Conservation (phyloP, 1,284 basidiomycete genomes). For the Leccinum colubrinum region DNA sequence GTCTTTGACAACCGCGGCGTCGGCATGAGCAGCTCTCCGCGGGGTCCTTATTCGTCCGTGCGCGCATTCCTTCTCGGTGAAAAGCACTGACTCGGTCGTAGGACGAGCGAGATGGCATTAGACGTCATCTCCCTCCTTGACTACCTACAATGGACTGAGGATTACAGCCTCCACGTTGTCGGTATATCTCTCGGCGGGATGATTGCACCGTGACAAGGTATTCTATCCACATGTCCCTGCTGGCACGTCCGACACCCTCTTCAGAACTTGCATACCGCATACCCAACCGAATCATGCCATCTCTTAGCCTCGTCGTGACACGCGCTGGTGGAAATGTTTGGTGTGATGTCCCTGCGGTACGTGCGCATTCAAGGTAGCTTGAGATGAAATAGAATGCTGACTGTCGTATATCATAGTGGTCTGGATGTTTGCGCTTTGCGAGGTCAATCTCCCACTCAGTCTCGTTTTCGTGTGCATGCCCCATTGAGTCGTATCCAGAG, state of each 20-base stretch:
- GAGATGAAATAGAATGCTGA: background rate
- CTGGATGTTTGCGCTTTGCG: slow-evolving; percentile 6
- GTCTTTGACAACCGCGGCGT: slow-evolving; percentile 91
- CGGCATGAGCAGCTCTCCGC: slow-evolving; percentile 71
- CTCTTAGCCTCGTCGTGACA: slow-evolving; percentile 69
- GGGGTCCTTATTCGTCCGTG: slow-evolving; percentile 63
- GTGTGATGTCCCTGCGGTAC: slow-evolving; percentile 27
- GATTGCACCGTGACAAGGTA: slow-evolving; percentile 67
- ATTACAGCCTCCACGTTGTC: slow-evolving; percentile 67
- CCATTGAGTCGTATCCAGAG: slow-evolving; percentile 41
- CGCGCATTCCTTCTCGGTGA: background rate
- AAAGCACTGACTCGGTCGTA: slow-evolving; percentile 1
- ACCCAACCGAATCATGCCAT: slow-evolving; percentile 57
- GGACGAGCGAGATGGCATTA: slow-evolving; percentile 77
- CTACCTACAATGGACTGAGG: slow-evolving; percentile 68
- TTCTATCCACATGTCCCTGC: slow-evolving; percentile 1
- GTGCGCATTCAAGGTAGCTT: slow-evolving; percentile 1
- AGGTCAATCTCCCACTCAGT: slow-evolving; percentile 16
- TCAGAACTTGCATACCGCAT: slow-evolving; percentile 67
- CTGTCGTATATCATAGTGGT: background rate
- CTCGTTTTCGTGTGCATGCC: background rate
- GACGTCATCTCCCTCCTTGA: slow-evolving; percentile 73
- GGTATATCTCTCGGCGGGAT: slow-evolving; percentile 85
- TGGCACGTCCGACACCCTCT: background rate
- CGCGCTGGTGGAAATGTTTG: slow-evolving; percentile 44